Percentiles rank a stretch among this genome's conserved stretches.
These are phyloP conservation scores for Arachnomyces sp. DNA, from an alignment of 2,329 filamentous ascomycete species.

Conservation along the genomic window DNA sequence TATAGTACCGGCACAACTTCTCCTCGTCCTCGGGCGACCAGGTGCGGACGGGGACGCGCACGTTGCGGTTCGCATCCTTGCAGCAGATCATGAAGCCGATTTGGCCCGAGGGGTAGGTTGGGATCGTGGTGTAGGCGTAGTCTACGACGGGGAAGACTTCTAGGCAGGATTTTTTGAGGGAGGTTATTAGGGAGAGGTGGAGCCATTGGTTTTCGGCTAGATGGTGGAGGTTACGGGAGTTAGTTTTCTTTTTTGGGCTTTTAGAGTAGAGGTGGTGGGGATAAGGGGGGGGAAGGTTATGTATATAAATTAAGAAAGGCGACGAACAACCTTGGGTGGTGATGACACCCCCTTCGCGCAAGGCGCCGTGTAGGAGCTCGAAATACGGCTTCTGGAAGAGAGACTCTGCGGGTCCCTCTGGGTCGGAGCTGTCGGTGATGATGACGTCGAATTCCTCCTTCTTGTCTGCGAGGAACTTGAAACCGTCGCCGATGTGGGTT, in stretches of 20 bases:
- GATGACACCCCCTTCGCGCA: constrained; percentile 93
- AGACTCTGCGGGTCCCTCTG: constrained; percentile 89
- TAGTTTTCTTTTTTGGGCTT: constrained; percentile 17
- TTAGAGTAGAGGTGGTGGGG: constrained; percentile 9
- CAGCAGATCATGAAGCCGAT: constrained; percentile 99
- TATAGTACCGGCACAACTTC: constrained; percentile 93
- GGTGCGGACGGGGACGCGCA: constrained; percentile 73
- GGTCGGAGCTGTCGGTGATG: constrained; percentile 97
- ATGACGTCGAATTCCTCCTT: constrained; percentile 98
- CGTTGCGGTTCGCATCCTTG: constrained; percentile 80
- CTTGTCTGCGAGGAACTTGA: constrained; percentile 95
- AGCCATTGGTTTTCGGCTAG: constrained; percentile 99
- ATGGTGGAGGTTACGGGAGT: constrained; percentile 13
- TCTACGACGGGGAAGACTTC: constrained; percentile 96
- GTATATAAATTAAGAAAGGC: constrained; percentile 66
- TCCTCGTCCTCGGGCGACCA: constrained; percentile 86
- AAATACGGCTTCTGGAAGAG: constrained; percentile 99
- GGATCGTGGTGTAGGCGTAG: constrained; percentile 97
- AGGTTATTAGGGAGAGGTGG: constrained; percentile 83
- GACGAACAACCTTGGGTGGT: constrained; percentile 99
- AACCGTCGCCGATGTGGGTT: constrained; percentile 90
- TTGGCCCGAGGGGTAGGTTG: constrained; percentile 96
- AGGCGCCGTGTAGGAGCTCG: constrained; percentile 79
- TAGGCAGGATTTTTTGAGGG: constrained; percentile 94
- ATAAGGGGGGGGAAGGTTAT: constrained; percentile 39